Evolutionary conservation across 257 asterid genomes (phyloP), one percentile per base, ranked within the genome.

Genomic region (Eucommia ulmoides): DNA sequence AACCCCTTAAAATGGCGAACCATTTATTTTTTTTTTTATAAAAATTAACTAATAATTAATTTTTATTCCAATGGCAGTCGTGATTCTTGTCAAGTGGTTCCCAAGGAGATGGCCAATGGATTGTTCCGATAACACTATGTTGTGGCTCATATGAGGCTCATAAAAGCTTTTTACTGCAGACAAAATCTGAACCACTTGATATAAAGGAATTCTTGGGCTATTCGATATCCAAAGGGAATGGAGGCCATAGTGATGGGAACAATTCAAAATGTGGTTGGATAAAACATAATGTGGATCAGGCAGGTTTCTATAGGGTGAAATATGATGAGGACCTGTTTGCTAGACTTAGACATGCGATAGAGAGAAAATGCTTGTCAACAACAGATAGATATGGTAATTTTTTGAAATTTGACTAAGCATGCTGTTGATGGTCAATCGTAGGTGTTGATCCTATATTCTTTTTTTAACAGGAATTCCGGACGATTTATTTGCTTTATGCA

Each of bases 71-170:
- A 68, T 58, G 47, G 54, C 95, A 88, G 97, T 72, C 92, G 15
- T 94, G 65, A 58, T 84, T 88, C 72, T 76, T 88, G 60, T 53
- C 79, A 55, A 77, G 77, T 44, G 95, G 94, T 58, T 67, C 86
- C 53, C 79, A 55, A 45, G 94, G 97, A 42, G 93, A 81, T 50
- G 95, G 95, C 50, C 89, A 81, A 69, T 88, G 97, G 97, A 65
- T 88, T 59, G 84, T 84, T 72, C 97, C 97, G 41, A 22, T 88
- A 69, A 79, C 94, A 53, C 60, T 88, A 47, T 79, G 94, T 54
- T 70, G 72, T 54, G 77, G 84, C 63, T 73, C 95, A 49, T 88
- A 88, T 52, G 83, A 75, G 64, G 58, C 78, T 67, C 72, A 70
- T 42, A 77, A 75, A 71, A 80, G 78, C 58, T 79, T 81, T 74